Conservation (phyloP, 2,329 filamentous ascomycete species). For the Cladosporium sp. region DNA sequence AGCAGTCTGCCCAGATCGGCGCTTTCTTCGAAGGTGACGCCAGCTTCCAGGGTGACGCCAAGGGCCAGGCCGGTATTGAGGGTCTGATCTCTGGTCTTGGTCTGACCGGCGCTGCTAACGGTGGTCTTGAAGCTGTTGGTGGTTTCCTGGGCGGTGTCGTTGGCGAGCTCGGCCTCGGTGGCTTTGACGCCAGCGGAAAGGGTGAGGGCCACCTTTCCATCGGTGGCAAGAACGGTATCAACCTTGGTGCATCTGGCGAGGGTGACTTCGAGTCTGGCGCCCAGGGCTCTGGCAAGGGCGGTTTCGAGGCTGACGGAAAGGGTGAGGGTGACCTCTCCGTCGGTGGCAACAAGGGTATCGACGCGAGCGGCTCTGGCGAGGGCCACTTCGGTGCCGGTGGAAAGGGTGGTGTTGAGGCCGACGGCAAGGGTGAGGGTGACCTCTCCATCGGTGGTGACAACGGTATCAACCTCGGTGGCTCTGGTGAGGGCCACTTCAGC, state of each 20-base stretch:
- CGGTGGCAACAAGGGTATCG: background rate
- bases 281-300: background rate
- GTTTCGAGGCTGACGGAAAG: background rate
- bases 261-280: background rate
- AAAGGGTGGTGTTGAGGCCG: background rate
- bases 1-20: conserved; percentile 2
- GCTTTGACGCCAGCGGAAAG: background rate
- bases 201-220: background rate
- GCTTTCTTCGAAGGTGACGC: conserved; percentile 5
- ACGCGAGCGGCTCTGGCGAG: conserved; percentile 2
- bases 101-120: conserved; percentile 6
- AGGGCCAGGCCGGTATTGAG: conserved; percentile 4
- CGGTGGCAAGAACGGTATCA: background rate
- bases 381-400: background rate
- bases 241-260: background rate
- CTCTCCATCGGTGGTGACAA: background rate
- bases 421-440: background rate
- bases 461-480: background rate
- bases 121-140: conserved; percentile 4
- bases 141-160: conserved; percentile 7
- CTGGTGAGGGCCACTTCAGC: background rate
- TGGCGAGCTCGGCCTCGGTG: conserved; percentile 10
- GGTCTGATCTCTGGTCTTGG: conserved; percentile 11
- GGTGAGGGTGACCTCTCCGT: background rate
- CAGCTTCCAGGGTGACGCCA: background rate